phyloP scores from a whole-genome alignment of 305 asterid species.

The Plantago coronopus region DNA sequence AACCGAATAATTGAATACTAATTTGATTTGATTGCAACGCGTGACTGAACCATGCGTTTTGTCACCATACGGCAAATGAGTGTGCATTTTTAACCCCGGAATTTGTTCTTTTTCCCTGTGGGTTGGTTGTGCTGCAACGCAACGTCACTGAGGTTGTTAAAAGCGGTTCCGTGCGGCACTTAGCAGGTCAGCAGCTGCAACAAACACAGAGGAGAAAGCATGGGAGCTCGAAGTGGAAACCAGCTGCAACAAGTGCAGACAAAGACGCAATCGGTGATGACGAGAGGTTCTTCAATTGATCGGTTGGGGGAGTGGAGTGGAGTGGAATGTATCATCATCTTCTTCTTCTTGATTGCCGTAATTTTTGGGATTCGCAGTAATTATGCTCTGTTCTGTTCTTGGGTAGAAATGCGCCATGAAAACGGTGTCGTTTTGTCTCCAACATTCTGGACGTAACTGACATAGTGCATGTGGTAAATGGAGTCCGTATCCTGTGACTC shows the following conservation, averaged over 20 bases:
- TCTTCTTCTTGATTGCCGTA: no score
- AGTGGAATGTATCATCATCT: no score
- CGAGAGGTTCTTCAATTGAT: no score
- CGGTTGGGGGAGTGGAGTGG: no score
- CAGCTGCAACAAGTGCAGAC: neutral
- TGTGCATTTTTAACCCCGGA: neutral
- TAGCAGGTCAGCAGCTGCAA: neutral
- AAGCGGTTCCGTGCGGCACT: neutral
- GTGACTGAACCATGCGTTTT: constrained; percentile 2
- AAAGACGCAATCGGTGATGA: no score
- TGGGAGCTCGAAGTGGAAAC: neutral
- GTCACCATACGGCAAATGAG: constrained; percentile 11
- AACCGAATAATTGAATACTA: neutral
- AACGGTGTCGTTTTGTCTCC: no score
- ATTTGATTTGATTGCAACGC: neutral
- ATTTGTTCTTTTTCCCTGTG: neutral
- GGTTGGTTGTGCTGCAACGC: neutral
- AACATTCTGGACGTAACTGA: no score
- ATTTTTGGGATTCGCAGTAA: no score
- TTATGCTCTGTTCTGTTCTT: no score
- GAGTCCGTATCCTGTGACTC: no score
- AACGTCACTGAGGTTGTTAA: constrained; percentile 1
- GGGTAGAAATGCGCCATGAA: no score
- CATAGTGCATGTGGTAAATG: no score
- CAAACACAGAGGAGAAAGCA: neutral